Evolutionary conservation across 1,284 basidiomycete species (phyloP).

Genomic region (Pascua guehoae): DNA sequence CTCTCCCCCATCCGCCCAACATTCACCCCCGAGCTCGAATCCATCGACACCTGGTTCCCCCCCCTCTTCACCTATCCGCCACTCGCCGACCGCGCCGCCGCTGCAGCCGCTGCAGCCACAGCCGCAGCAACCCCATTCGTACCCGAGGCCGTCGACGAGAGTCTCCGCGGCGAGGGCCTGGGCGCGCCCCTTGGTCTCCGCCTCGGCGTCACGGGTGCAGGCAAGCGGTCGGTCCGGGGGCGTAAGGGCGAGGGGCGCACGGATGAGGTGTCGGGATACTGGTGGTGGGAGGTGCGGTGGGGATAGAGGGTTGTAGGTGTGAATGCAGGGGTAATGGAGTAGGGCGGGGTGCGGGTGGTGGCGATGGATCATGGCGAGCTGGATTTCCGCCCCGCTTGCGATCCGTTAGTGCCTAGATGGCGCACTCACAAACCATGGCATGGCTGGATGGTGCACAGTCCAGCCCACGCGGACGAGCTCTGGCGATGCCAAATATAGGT

Average conservation of each 20-base stretch:
- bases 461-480: too few species aligned
- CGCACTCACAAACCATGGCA: too few species aligned
- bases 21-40: conserved; percentile 46
- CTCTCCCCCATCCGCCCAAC: conserved; percentile 47
- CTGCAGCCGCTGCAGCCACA: not conserved
- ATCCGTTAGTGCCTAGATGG: too few species aligned
- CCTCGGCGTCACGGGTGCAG: conserved; percentile 34
- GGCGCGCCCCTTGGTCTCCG: conserved; percentile 26
- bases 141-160: too few species aligned
- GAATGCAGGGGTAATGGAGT: too few species aligned
- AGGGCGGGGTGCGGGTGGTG: too few species aligned
- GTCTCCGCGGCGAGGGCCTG: conserved; percentile 3
- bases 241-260: conserved; percentile 44
- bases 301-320: conserved; percentile 10
- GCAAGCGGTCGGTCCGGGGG: conserved; percentile 36
- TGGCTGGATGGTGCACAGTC: too few species aligned
- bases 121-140: too few species aligned
- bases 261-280: conserved; percentile 47
- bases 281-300: conserved; percentile 52
- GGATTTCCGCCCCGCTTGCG: too few species aligned
- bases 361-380: too few species aligned
- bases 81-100: conserved; percentile 20
- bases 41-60: conserved; percentile 43
- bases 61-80: conserved; percentile 29
- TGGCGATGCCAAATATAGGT: too few species aligned